Conservation (phyloP, 305 asterid genomes). For the Fraxinus ornus region DNA sequence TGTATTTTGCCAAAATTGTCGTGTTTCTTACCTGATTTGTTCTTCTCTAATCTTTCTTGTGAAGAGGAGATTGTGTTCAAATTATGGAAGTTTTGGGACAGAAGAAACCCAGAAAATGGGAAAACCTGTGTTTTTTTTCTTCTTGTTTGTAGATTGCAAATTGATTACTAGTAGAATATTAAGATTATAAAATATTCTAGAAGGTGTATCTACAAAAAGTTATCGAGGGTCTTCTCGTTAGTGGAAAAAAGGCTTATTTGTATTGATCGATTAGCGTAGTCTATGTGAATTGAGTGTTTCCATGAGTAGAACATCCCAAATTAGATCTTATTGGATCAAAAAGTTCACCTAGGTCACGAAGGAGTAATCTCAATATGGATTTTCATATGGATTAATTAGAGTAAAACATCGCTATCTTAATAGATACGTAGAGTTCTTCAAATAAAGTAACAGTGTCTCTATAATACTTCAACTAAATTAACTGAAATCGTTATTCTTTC, state of each 20-base stretch:
- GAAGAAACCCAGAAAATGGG: neutral
- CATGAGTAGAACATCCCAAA: neutral
- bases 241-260: neutral
- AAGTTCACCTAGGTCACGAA: neutral
- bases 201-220: neutral
- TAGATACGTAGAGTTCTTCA: neutral
- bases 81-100: conserved; percentile 8
- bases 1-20: conserved; percentile 22
- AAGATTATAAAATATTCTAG: neutral
- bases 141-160: neutral
- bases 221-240: neutral
- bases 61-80: conserved; percentile 12
- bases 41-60: neutral
- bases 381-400: neutral
- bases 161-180: conserved; percentile 13
- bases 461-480: too few species aligned
- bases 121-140: neutral
- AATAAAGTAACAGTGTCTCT: neutral
- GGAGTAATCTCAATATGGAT: neutral
- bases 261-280: neutral
- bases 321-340: neutral
- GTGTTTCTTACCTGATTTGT: neutral
- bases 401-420: neutral
- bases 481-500: neutral
- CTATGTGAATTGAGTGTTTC: neutral